Evolutionary conservation across 495 filamentous ascomycete genomes (phyloP), one percentile per base, ranked within the genome.

Genomic region (Darksidea phi): DNA sequence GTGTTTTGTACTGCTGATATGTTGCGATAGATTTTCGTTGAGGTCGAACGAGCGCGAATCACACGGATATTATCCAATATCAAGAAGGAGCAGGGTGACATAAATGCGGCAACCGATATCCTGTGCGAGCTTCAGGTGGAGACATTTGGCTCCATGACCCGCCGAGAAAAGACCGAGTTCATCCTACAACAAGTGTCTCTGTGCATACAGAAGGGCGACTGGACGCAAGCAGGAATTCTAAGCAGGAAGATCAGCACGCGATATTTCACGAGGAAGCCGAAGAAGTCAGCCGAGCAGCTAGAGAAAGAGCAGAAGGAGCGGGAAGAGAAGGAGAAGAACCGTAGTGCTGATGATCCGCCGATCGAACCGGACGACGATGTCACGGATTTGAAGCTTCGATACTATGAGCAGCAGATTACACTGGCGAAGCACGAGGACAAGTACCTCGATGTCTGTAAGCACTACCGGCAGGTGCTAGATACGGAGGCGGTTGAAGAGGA

Each of bases 81-180:
- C 80, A 97, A 95, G 81, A 96, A 95, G 73, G 74, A 86, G 50
- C 90, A 97, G 75, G 93, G 92, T 51, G 91, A 98, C 69, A 81
- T 95, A 59, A 88, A 87, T 69, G 86, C 89, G 13, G 95, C 94
- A 6, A 87, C 89, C 60, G 92, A 96, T 65, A 94, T 90, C 54
- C 82, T 98, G 21, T 98, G 94, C 75, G 94, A 98, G 78, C 81
- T 98, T 55, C 94, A 98, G 73, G 94, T 98, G 17, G 94, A 98
- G 80, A 98, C 94, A 0, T 98, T 98, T 69, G 94, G 94, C 18
- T 97, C 94, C 38, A 98, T 98, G 94, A 87, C 89, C 45, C 81
- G 93, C 66, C 85, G 95, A 61, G 94, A 98, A 73, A 98, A 98
- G 87, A 93, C 89, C 12, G 94, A 97, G 67, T 97, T 98, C 72